Evolutionary conservation across 768 basidiomycete species (phyloP).

Genomic region (Termitomyces titanicus): DNA sequence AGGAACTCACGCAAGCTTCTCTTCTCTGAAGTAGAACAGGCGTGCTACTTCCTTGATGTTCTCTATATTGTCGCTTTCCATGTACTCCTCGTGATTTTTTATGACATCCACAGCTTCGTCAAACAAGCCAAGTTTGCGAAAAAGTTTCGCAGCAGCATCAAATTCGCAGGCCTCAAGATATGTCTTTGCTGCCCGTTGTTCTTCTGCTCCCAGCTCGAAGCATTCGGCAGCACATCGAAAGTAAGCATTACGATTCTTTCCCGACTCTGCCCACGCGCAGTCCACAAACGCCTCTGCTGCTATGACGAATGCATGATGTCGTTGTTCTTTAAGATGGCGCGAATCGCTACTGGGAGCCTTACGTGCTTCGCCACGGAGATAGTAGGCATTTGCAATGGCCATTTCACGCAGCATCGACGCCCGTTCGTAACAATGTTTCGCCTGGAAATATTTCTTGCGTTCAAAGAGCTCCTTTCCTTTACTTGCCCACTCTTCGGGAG

Average conservation of each 20-base stretch:
- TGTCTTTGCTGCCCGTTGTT: slow-evolving; percentile 39
- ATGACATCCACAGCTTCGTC: slow-evolving; percentile 52
- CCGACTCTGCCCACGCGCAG: slow-evolving; percentile 30
- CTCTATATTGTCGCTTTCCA: slow-evolving; percentile 28
- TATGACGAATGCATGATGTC: slow-evolving; percentile 30
- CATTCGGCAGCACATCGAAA: slow-evolving; percentile 44
- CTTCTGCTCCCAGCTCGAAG: slow-evolving; percentile 36
- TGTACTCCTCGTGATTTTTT: slow-evolving; percentile 23
- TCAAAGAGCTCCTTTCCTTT: slow-evolving; percentile 32
- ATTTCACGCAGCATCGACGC: slow-evolving; percentile 41
- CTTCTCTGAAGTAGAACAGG: slow-evolving; percentile 39
- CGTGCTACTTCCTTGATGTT: slow-evolving; percentile 41
- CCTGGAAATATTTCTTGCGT: slow-evolving; percentile 46
- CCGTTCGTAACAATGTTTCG: slow-evolving; percentile 49
- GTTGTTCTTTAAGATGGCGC: slow-evolving; percentile 18
- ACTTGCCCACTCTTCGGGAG: slow-evolving; percentile 34
- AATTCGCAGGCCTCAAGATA: slow-evolving; percentile 42
- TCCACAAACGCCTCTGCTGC: slow-evolving; percentile 49
- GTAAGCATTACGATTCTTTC: slow-evolving; percentile 30
- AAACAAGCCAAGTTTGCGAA: slow-evolving; percentile 45
- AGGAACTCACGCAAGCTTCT: slow-evolving; percentile 29
- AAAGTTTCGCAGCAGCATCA: slow-evolving; percentile 40
- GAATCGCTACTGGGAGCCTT: slow-evolving; percentile 19
- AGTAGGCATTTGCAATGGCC: slow-evolving; percentile 48
- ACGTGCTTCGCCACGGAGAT: slow-evolving; percentile 49